Conservation (phyloP, 1,284 basidiomycete genomes). For the Ceratobasidium sp. region DNA sequence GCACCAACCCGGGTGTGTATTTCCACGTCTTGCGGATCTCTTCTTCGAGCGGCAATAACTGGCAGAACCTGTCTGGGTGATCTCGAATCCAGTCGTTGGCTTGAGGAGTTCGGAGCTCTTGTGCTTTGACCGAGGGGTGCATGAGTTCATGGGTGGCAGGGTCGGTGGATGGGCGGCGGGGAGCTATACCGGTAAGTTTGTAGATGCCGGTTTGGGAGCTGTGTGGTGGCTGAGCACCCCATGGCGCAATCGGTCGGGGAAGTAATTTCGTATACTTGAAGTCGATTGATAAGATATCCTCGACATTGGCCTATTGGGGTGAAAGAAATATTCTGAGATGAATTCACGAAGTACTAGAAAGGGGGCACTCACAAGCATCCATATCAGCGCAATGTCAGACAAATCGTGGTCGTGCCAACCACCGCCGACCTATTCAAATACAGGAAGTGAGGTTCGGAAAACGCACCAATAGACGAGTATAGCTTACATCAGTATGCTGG, state of each 20-base stretch:
- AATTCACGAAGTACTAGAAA: background rate
- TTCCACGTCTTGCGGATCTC: conserved; percentile 65
- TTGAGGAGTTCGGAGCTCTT: conserved; percentile 58
- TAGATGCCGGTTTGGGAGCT: conserved; percentile 71
- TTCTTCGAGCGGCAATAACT: conserved; percentile 68
- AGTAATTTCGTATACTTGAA: conserved; percentile 65
- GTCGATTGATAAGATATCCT: conserved; percentile 69
- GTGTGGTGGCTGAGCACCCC: conserved; percentile 73
- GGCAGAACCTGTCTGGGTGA: conserved; percentile 62
- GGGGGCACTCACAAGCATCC: conserved; percentile 64
- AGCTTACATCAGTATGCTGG: conserved; percentile 71
- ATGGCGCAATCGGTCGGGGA: conserved; percentile 66
- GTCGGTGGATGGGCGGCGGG: conserved; percentile 64
- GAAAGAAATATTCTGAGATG: conserved; percentile 24
- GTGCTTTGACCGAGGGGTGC: conserved; percentile 70
- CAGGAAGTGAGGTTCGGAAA: background rate
- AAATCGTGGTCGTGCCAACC: conserved; percentile 76
- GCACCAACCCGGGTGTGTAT: conserved; percentile 45
- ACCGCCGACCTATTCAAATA: conserved; percentile 69
- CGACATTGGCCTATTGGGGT: conserved; percentile 65
- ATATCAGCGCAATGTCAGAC: conserved; percentile 72
- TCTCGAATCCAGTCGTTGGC: conserved; percentile 59
- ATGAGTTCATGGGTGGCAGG: conserved; percentile 71
- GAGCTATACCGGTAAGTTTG: conserved; percentile 60
- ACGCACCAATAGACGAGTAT: background rate